Evolutionary conservation across 2,329 filamentous ascomycete genomes (phyloP), one percentile per base, ranked within the genome.

Genomic region (Mycosphaerelloides madeirae): DNA sequence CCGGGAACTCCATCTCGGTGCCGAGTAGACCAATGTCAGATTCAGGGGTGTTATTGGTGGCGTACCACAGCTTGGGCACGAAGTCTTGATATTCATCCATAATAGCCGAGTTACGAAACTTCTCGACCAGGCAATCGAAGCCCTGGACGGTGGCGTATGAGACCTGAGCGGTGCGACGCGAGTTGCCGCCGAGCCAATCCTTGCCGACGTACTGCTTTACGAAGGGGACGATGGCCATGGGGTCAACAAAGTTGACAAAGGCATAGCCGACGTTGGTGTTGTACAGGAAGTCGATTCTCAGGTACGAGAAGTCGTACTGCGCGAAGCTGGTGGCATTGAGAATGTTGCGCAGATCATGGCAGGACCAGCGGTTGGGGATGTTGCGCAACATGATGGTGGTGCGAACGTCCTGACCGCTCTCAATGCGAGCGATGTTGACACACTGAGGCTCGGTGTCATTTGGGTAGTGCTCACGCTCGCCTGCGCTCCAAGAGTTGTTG

Each of bases 111-210:
- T 98, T 98, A 29, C 93, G 83, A 62, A 98, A 98, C 63, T 97
- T 96, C 65, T 94, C 86, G 6, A 96, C 80, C 0, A 97, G 75
- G 52, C 87, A 91, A 61, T 95, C 89, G 52, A 85, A 84, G 35
- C 93, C 93, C 71, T 98, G 93, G 48, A 95, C 91, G 11, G 90
- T 95, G n/a, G 93, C 93, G 65, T 97, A 98, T 0, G 90, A 95
- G 34, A 97, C 81, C 65, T 95, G 87, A 1, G 87, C 87, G 38
- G 87, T 76, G 66, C 95, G 96, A 68, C 87, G 81, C 29, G 52
- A 51, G 32, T 43, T 34, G 18, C 70, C 86, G 90, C 53, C 84
- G 55, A 85, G 84, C 88, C 84, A 87, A 38, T 44, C 55, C 31
- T 47, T 45, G 35, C 44, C 38, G 31, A 50, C 40, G 37, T 54